These are phyloP conservation scores for Diaporthe citrichinensis DNA, from an alignment of 2,329 filamentous ascomycete genomes.

Conservation along the genomic window DNA sequence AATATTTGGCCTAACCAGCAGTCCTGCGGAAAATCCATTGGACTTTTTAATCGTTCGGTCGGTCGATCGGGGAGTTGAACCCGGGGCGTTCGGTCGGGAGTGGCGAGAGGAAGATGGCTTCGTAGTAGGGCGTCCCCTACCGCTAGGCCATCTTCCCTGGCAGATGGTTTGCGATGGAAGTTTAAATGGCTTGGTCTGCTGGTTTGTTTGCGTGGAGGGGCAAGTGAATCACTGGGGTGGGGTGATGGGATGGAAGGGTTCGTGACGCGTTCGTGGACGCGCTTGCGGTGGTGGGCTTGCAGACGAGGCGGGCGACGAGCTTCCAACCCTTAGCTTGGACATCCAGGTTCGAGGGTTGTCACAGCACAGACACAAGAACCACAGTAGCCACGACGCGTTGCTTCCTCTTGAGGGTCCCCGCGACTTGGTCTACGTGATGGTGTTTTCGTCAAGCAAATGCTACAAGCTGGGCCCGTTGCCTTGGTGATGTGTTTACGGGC, in stretches of 20 bases:
- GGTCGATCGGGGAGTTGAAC: conserved; percentile 13
- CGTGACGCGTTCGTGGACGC: background rate
- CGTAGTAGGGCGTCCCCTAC: conserved; percentile 13
- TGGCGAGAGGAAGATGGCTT: conserved; percentile 18
- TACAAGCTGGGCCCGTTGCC: background rate
- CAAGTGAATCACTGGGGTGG: background rate
- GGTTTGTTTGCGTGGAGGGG: background rate
- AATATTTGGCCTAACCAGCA: background rate
- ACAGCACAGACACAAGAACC: background rate
- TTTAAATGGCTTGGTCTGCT: background rate
- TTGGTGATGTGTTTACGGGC: background rate
- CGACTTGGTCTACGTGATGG: background rate
- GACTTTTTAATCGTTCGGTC: background rate
- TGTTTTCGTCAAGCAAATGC: background rate
- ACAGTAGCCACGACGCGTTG: background rate
- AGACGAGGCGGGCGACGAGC: background rate
- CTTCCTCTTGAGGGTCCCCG: background rate
- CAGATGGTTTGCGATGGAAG: background rate
- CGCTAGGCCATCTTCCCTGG: conserved; percentile 10
- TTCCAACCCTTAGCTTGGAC: background rate
- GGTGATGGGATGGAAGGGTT: conserved; percentile 4
- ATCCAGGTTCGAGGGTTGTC: background rate
- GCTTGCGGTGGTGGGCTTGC: background rate
- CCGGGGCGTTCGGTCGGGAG: conserved; percentile 11
- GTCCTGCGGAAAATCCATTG: background rate